Base-by-base conservation (phyloP, 306 rosid genomes). In the Cicer yamashitae region DNA sequence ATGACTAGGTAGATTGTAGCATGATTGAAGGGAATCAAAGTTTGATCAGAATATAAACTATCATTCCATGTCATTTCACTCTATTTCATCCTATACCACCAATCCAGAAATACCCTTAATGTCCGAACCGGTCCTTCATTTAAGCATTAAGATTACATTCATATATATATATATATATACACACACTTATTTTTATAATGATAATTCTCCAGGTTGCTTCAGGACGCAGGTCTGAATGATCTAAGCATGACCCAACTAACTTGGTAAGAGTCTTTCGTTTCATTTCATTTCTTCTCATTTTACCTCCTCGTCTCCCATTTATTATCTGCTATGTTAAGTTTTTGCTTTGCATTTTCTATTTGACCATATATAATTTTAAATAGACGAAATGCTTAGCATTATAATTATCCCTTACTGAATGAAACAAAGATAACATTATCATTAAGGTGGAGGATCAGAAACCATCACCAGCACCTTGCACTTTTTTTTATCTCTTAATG, bases 221-320 rank as follows among this genome's bases (percentile, higher is more conserved):
- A 87, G 76, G 98, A 94, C 86, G 94, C 98, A 12, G 88, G 87
- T 56, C 54, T 90, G 74, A 88, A 86, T 81, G 97, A 94, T 45
- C 84, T 82, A 41, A 86, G n/a, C 79, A 84, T 88, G 92, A 94
- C 97, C 64, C 96, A 90, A 65, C 10, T 82, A 81, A 94, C 97
- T 68, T 94, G 98, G 98, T 94, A 86, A 80, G 83, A 13, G 56
- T 73, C 54, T 57, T 59, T 76, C 41, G 67, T 67, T 50, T 48
- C 69, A 15, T 51, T 71, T 41, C 41, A 41, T 73, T 30, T 54
- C 5, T 45, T 57, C 61, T 39, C 58, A 12, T 37, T 7, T 73
- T 60, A 8, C 68, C 20, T 30, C 7, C 58, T 53, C 45, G 11
- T 22, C 7, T 25, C 10, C 67, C 50, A 41, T 11, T 37, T 52